These are phyloP conservation scores for Venturia oleaginea DNA, from an alignment of 2,329 filamentous ascomycete genomes.

Conservation along the genomic window DNA sequence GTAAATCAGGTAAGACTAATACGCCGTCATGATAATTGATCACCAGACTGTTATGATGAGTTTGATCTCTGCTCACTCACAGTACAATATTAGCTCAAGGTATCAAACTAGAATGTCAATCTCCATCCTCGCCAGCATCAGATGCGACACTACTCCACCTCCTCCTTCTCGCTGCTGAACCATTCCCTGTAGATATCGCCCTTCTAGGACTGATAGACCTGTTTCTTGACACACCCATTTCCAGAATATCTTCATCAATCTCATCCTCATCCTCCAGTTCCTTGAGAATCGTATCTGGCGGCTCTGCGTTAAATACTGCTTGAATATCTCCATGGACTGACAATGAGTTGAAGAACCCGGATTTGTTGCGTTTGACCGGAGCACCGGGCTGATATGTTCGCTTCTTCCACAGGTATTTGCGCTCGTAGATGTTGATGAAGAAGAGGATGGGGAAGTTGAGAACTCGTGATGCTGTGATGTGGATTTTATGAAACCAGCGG, in stretches of 20 bases:
- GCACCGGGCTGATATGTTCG: slow-evolving; percentile 25
- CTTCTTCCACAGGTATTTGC: slow-evolving; percentile 57
- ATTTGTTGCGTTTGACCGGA: slow-evolving; percentile 32
- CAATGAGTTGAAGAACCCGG: slow-evolving; percentile 57
- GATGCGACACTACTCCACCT: not conserved
- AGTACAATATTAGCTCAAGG: not conserved
- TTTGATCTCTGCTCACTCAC: not conserved
- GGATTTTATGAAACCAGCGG: slow-evolving; percentile 85
- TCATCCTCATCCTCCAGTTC: slow-evolving; percentile 42
- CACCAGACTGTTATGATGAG: not conserved
- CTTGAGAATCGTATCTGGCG: slow-evolving; percentile 46
- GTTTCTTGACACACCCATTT: slow-evolving; percentile 8
- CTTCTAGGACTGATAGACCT: slow-evolving; percentile 11
- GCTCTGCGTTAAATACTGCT: slow-evolving; percentile 62
- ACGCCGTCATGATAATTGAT: no score
- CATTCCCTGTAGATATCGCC: not conserved
- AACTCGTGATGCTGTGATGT: slow-evolving; percentile 64
- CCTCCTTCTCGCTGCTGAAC: not conserved
- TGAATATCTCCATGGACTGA: slow-evolving; percentile 64
- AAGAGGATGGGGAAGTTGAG: slow-evolving; percentile 70
- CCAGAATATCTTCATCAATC: slow-evolving; percentile 30
- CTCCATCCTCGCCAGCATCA: not conserved
- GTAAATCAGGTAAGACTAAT: not conserved
- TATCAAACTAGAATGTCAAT: not conserved
- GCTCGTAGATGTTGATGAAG: slow-evolving; percentile 61